Conservation (phyloP, 176 grass and related monocot genomes). For the Cenchrus fungigraminus region DNA sequence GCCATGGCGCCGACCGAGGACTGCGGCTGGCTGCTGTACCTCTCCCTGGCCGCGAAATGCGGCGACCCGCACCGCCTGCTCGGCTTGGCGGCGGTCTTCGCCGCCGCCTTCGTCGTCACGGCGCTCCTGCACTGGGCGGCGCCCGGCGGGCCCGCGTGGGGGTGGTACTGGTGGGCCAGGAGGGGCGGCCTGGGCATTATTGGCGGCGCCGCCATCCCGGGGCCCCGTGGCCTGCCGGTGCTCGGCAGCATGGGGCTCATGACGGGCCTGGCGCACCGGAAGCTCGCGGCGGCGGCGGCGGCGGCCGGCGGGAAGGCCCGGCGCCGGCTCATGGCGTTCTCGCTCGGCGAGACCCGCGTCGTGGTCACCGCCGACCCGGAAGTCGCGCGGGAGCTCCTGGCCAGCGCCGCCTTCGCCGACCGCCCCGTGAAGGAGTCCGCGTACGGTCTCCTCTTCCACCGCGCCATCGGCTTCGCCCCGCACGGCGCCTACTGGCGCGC, state of each 20-base stretch:
- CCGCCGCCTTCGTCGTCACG: conserved; percentile 33
- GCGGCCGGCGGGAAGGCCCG: not conserved
- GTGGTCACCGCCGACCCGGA: conserved; percentile 75
- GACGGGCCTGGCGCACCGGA: conserved; percentile 75
- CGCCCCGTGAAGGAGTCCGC: conserved; percentile 79
- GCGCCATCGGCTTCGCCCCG: conserved; percentile 85
- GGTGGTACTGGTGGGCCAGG: conserved; percentile 60
- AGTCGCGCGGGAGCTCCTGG: conserved; percentile 65
- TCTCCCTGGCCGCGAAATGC: conserved; percentile 74
- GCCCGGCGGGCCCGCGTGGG: conserved; percentile 79
- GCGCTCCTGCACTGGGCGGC: conserved; percentile 63
- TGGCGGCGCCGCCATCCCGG: conserved; percentile 42
- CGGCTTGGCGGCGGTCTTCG: conserved; percentile 7
- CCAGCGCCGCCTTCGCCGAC: conserved; percentile 69
- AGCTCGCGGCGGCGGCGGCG: conserved; percentile 56
- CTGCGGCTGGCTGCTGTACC: conserved; percentile 59
- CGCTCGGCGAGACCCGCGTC: conserved; percentile 60
- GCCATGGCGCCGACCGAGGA: conserved; percentile 52
- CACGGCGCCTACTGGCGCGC: conserved; percentile 77
- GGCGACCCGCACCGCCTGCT: conserved; percentile 43
- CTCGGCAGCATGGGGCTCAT: conserved; percentile 74
- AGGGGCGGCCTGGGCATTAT: not conserved
- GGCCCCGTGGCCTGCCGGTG: conserved; percentile 61
- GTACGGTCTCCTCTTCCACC: conserved; percentile 78
- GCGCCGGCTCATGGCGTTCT: conserved; percentile 70